Base-by-base conservation (phyloP, 2,329 filamentous ascomycete genomes). In the Tolypocladium endophyticum region DNA sequence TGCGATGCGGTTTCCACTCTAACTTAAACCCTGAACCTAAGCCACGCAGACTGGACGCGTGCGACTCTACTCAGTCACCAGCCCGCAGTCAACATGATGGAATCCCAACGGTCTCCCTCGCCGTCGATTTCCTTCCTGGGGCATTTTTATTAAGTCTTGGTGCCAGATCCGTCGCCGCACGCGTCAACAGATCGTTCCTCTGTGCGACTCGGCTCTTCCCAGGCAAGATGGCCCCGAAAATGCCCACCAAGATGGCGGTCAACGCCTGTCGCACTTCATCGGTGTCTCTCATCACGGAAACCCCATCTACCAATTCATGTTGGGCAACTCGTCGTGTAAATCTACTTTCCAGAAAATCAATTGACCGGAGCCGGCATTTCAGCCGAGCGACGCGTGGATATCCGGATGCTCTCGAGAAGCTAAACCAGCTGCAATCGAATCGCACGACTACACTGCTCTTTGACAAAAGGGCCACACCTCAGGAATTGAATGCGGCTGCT, bases 381-480 rank as follows among this genome's bases (percentile, higher is more conserved):
- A 59, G 54, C 59, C 66, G 61, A 55, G 60, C 61, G 52, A 59
- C 67, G 8, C 77, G 73, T 61, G 74, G 73, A 28, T 85, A 85
- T 65, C 73, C 87, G 74, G 84, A 86, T 65, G 92, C 92, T 43
- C 85, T 96, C 45, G 73, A 80, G 58, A 86, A 87, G 60, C 84
- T 96, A 65, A 87, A 90, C 65, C 84, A 84, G 56, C 80, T 96
- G 58, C 88, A 93, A 68, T 88, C 88, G 59, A 96, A 96, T 72
- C 87, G 86, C 66, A 82, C 87, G 45, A 79, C 89, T 61, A 80
- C 77, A 9, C 71, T 73, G 23, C 76, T 82, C 54, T 84, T 84
- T 67, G 71, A 74, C 53, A 68, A 59, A 58, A 86, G 18, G 76
- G 85, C 66, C 76, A 79, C 57, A 76, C 33, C 65, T 6, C 61